Evolutionary conservation across 441 rosid species (phyloP).

Genomic region (Aquilaria agallochum): DNA sequence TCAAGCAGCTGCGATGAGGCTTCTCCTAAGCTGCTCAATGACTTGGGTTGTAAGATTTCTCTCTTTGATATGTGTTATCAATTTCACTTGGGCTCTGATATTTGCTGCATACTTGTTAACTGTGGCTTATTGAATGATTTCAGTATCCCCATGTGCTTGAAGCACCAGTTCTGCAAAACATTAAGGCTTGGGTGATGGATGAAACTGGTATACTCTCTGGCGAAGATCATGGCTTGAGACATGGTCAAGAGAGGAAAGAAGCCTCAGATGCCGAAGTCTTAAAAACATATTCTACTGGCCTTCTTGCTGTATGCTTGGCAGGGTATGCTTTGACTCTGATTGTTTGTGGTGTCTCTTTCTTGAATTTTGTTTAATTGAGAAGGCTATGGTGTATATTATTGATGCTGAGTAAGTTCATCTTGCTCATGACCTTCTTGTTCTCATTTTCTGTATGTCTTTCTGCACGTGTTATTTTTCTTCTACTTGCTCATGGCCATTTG

Average conservation of each 20-base stretch:
- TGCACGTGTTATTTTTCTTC: neutral
- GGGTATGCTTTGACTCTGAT: constrained; percentile 43
- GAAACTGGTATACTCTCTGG: constrained; percentile 51
- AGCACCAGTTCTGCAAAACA: constrained; percentile 67
- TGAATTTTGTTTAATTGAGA: neutral
- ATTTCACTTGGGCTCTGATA: neutral
- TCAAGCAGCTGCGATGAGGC: constrained; percentile 90
- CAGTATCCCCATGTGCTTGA: constrained; percentile 96
- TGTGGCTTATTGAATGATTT: constrained; percentile 19
- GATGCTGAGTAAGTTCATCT: neutral
- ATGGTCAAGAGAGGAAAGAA: constrained; percentile 44
- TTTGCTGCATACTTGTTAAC: constrained; percentile 17
- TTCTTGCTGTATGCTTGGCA: constrained; percentile 83
- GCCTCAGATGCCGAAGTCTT: constrained; percentile 85
- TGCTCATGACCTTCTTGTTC: neutral
- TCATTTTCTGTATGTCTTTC: constrained; percentile 1
- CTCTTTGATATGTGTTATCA: neutral
- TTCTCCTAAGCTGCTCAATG: constrained; percentile 72
- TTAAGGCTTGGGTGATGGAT: constrained; percentile 89
- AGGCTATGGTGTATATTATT: no score
- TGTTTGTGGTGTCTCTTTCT: constrained; percentile 9
- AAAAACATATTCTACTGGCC: constrained; percentile 88
- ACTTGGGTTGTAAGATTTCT: constrained; percentile 68
- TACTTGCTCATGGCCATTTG: constrained; percentile 14
- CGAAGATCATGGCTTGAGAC: constrained; percentile 47